Evolutionary conservation across 495 filamentous ascomycete genomes (phyloP).

Genomic region (Parathielavia hyrcaniae): DNA sequence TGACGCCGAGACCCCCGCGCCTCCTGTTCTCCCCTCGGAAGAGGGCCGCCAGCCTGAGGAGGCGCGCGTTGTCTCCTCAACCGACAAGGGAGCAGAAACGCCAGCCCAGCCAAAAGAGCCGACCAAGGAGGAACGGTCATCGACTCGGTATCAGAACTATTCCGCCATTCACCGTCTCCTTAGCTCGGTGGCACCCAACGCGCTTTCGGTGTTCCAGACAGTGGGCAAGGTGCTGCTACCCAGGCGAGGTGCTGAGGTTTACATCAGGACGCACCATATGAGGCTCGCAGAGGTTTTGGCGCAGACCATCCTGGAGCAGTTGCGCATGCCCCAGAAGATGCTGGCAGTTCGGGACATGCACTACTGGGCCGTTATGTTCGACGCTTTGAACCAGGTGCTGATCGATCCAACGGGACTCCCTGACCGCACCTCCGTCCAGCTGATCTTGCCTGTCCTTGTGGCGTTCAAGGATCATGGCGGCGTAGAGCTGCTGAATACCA

Average conservation of each 20-base stretch:
- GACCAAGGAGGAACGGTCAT: slow-evolving; percentile 36
- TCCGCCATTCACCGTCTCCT: slow-evolving; percentile 68
- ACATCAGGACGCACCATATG: slow-evolving; percentile 57
- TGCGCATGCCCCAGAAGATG: slow-evolving; percentile 34
- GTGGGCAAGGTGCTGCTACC: slow-evolving; percentile 73
- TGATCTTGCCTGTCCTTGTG: slow-evolving; percentile 72
- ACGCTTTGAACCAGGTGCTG: slow-evolving; percentile 68
- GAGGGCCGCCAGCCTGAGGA: slow-evolving; percentile 14
- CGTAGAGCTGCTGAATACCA: slow-evolving; percentile 62
- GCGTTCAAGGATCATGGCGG: slow-evolving; percentile 79
- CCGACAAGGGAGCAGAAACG: slow-evolving; percentile 36
- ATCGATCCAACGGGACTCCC: slow-evolving; percentile 53
- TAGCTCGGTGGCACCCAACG: slow-evolving; percentile 61
- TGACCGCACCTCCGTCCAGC: slow-evolving; percentile 56
- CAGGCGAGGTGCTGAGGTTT: slow-evolving; percentile 59
- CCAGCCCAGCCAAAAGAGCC: slow-evolving; percentile 19
- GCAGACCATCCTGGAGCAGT: slow-evolving; percentile 59
- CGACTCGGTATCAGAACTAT: slow-evolving; percentile 65
- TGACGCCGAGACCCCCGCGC: not conserved
- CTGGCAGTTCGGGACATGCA: slow-evolving; percentile 49
- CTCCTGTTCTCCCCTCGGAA: not conserved
- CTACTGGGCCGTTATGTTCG: slow-evolving; percentile 75
- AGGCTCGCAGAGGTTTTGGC: slow-evolving; percentile 76
- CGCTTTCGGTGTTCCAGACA: slow-evolving; percentile 68
- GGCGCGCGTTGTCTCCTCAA: slow-evolving; percentile 9